phyloP scores from a whole-genome alignment of 2,329 filamentous ascomycete species.

The Epichloe sp. region DNA sequence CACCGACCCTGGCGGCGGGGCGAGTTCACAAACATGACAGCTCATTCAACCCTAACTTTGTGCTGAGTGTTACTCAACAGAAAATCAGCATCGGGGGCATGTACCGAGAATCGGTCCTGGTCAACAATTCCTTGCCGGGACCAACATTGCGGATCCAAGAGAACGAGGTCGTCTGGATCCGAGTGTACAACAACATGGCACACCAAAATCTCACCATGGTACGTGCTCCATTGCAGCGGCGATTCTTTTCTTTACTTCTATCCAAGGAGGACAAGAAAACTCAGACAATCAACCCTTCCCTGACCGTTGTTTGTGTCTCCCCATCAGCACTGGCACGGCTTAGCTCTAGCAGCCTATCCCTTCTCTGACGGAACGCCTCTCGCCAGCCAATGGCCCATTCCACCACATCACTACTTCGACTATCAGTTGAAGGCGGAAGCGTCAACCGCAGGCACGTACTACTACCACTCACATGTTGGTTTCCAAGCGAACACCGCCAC shows the following conservation, averaged over 20 bases:
- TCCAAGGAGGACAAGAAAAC: background rate
- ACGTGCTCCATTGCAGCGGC: constrained; percentile 7
- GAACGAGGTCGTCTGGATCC: constrained; percentile 37
- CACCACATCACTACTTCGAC: constrained; percentile 49
- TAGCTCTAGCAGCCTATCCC: constrained; percentile 41
- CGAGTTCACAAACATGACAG: constrained; percentile 12
- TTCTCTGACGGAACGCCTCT: constrained; percentile 51
- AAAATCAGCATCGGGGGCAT: constrained; percentile 17
- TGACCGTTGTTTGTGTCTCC: no score
- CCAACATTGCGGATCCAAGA: constrained; percentile 32
- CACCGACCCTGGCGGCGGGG: background rate
- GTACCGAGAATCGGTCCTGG: constrained; percentile 17
- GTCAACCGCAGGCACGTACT: constrained; percentile 49
- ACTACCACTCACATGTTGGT: constrained; percentile 55
- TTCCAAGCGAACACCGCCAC: constrained; percentile 33
- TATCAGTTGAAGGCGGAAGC: constrained; percentile 44
- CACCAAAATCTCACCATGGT: constrained; percentile 45
- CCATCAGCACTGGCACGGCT: constrained; percentile 52
- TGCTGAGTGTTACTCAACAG: constrained; percentile 30
- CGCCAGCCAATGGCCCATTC: constrained; percentile 53
- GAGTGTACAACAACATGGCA: constrained; percentile 45
- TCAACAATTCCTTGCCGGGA: constrained; percentile 41
- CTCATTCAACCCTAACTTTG: constrained; percentile 27
- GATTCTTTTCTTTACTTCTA: no score
- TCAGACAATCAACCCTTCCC: background rate